Evolutionary conservation across 225 moss, liverwort and hornwort species (phyloP).

Genomic region (Bryoerythrophyllum caledonicum): DNA sequence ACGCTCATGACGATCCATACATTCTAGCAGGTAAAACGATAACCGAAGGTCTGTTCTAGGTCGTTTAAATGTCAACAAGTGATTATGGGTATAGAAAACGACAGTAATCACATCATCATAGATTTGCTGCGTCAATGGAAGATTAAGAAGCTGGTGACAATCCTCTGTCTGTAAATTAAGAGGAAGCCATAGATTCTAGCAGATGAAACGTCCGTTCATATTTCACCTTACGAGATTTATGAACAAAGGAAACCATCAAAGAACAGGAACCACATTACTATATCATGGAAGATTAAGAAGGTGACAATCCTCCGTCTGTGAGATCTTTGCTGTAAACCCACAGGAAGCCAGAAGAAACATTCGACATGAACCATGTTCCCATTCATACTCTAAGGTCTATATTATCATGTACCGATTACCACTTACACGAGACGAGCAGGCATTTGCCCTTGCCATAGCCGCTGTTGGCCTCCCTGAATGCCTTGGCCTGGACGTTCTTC

Average conservation of each 20-base stretch:
- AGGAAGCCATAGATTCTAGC: neutral
- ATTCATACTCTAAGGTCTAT: too few relatives aligned
- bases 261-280: neutral
- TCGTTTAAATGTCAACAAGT: neutral
- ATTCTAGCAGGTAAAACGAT: too few relatives aligned
- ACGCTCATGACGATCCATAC: neutral
- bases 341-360: neutral
- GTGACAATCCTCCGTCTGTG: neutral
- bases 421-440: constrained; percentile 67
- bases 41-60: neutral
- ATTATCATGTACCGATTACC: constrained; percentile 25
- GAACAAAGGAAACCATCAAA: neutral
- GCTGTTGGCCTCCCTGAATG: constrained; percentile 53
- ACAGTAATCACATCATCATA: neutral
- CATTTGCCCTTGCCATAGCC: constrained; percentile 77
- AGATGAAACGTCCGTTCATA: neutral
- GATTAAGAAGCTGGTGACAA: neutral
- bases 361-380: neutral
- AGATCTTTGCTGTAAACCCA: neutral
- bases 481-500: constrained; percentile 47
- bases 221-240: constrained; percentile 1
- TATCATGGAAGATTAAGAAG: neutral
- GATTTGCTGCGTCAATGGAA: neutral
- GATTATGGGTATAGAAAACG: neutral
- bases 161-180: neutral